Evolutionary conservation across 495 filamentous ascomycete species (phyloP).

Genomic region (Tuber calosporum): DNA sequence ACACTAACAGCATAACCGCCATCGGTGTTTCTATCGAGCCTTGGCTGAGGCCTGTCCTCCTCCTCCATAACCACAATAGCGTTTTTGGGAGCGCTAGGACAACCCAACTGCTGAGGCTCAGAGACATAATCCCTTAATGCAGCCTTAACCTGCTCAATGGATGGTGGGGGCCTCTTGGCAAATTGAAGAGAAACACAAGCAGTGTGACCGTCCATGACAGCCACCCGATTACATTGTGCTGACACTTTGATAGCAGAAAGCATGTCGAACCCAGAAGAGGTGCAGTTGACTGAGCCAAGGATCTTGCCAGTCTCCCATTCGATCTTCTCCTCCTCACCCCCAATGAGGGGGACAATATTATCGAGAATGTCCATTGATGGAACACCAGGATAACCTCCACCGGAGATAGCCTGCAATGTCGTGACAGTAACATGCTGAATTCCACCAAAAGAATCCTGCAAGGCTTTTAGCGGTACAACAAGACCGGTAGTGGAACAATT

Average conservation of each 20-base stretch:
- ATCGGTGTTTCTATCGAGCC: conserved; percentile 67
- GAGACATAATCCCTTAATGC: conserved; percentile 66
- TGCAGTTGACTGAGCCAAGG: conserved; percentile 59
- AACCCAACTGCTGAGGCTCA: conserved; percentile 65
- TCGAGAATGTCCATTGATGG: conserved; percentile 66
- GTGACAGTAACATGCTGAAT: conserved; percentile 71
- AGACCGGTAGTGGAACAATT: conserved; percentile 87
- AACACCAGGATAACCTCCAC: conserved; percentile 82
- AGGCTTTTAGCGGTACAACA: conserved; percentile 79
- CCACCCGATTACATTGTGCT: conserved; percentile 74
- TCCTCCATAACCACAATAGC: conserved; percentile 74
- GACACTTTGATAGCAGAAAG: conserved; percentile 60
- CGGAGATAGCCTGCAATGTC: conserved; percentile 81
- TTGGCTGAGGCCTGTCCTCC: conserved; percentile 73
- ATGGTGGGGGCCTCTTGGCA: conserved; percentile 52
- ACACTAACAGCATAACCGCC: conserved; percentile 76
- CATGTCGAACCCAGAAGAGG: conserved; percentile 59
- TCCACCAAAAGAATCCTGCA: conserved; percentile 66
- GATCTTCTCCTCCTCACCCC: conserved; percentile 84
- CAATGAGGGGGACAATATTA: conserved; percentile 79
- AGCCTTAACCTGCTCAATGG: conserved; percentile 59
- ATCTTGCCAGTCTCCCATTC: conserved; percentile 83
- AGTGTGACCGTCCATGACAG: conserved; percentile 77
- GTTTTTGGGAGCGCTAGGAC: conserved; percentile 65
- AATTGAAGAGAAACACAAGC: conserved; percentile 75